Evolutionary conservation across 306 rosid genomes (phyloP).

Genomic region (Quercus bicolor): DNA sequence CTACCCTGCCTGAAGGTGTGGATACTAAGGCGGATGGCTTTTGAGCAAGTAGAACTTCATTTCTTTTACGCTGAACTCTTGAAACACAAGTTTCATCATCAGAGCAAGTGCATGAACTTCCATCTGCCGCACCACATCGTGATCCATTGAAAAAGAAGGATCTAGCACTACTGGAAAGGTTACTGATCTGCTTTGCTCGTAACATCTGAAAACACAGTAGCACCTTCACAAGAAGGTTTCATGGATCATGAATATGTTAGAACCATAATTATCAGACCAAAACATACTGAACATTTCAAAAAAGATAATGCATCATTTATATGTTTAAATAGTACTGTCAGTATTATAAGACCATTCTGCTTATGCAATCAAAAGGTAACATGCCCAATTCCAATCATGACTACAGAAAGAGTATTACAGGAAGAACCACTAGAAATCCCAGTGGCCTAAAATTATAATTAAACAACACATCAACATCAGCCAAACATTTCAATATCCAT

Average conservation of each 20-base stretch:
- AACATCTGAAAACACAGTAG: slow-evolving; percentile 50
- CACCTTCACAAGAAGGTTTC: not conserved
- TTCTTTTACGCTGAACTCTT: slow-evolving; percentile 41
- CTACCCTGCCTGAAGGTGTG: slow-evolving; percentile 40
- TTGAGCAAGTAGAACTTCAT: slow-evolving; percentile 39
- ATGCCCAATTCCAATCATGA: too few species aligned
- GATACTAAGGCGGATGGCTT: slow-evolving; percentile 47
- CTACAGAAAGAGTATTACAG: too few species aligned
- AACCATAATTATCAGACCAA: not conserved
- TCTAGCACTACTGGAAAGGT: slow-evolving; percentile 77
- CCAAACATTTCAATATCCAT: too few species aligned
- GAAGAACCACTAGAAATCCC: too few species aligned
- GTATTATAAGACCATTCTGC: not conserved
- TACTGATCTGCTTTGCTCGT: slow-evolving; percentile 71
- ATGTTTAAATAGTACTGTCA: not conserved
- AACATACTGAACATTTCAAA: not conserved
- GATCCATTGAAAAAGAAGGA: slow-evolving; percentile 68
- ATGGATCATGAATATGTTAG: slow-evolving; percentile 8
- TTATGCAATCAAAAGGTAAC: not conserved
- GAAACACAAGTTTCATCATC: slow-evolving; percentile 82
- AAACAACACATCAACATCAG: too few species aligned
- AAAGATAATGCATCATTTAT: not conserved
- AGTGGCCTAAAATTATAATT: too few species aligned
- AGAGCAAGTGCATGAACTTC: slow-evolving; percentile 69
- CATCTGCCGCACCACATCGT: slow-evolving; percentile 63